phyloP scores from a whole-genome alignment of 1,284 basidiomycete genomes.

The Somion occarium region DNA sequence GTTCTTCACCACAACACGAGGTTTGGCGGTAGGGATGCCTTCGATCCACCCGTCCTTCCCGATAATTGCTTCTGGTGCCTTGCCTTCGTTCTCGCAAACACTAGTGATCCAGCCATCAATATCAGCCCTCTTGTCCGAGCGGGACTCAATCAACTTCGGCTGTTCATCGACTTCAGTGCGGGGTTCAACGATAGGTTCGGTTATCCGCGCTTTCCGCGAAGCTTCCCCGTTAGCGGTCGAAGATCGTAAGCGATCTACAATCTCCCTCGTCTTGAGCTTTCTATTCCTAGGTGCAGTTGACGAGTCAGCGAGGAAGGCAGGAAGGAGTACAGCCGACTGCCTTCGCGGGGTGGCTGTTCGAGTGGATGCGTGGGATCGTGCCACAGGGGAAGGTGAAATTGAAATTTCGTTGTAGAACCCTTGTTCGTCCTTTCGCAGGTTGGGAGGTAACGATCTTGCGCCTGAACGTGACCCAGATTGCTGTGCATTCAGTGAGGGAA shows the following conservation, averaged over 20 bases:
- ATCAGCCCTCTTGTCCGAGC: neutral
- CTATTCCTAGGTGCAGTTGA: neutral
- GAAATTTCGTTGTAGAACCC: slow-evolving; percentile 27
- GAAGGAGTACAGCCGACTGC: slow-evolving; percentile 17
- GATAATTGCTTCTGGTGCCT: neutral
- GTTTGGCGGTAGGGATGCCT: neutral
- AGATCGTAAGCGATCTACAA: slow-evolving; percentile 8
- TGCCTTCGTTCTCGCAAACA: slow-evolving; percentile 1
- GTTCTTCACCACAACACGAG: neutral
- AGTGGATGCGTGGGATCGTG: slow-evolving; percentile 17
- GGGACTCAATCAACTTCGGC: neutral
- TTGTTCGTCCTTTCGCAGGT: slow-evolving; percentile 27
- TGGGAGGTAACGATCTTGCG: slow-evolving; percentile 25
- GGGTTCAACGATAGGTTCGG: neutral
- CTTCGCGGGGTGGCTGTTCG: slow-evolving; percentile 23
- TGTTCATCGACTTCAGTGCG: neutral
- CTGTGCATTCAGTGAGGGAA: slow-evolving; percentile 23
- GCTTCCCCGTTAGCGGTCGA: neutral
- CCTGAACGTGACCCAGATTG: slow-evolving; percentile 18
- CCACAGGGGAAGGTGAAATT: slow-evolving; percentile 13
- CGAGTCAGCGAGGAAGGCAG: slow-evolving; percentile 14
- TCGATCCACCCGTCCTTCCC: slow-evolving; percentile 6
- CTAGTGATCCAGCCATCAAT: slow-evolving; percentile 10
- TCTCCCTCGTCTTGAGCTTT: slow-evolving; percentile 8
- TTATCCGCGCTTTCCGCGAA: neutral